Percentiles rank a stretch among this genome's conserved stretches.
These are phyloP conservation scores for Conoideocrella luteorostrata DNA, from an alignment of 2,329 filamentous ascomycete genomes.

Conservation along the genomic window DNA sequence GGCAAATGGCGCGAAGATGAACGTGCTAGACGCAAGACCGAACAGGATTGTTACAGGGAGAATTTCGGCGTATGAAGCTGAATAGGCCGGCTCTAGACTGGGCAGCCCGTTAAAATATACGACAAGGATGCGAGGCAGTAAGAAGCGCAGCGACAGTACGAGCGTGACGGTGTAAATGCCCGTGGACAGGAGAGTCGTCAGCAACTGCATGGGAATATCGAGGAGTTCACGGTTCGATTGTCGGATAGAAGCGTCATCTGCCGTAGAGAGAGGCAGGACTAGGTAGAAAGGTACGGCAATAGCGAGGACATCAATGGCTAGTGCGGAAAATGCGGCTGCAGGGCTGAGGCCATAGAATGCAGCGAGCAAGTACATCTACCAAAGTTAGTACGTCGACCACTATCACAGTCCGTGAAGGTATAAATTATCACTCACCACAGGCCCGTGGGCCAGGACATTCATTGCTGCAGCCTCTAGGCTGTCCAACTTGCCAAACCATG, in stretches of 20 bases:
- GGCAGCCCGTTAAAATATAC: constrained; percentile 67
- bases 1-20: constrained; percentile 68
- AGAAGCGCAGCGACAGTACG: constrained; percentile 61
- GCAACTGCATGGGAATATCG: constrained; percentile 55
- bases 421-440: constrained; percentile 41
- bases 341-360: constrained; percentile 70
- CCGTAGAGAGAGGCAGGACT: constrained; percentile 59
- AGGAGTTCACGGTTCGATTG: constrained; percentile 59
- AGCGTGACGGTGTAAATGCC: constrained; percentile 70
- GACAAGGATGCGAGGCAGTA: constrained; percentile 66
- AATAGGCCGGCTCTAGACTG: constrained; percentile 61
- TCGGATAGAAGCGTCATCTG: constrained; percentile 50
- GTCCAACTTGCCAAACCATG: constrained; percentile 70
- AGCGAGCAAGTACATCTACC: constrained; percentile 63
- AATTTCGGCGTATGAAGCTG: constrained; percentile 53
- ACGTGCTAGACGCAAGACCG: constrained; percentile 65
- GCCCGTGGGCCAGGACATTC: constrained; percentile 66
- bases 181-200: constrained; percentile 62
- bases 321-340: constrained; percentile 52
- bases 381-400: neutral
- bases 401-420: neutral
- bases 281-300: constrained; percentile 69
- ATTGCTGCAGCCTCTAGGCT: constrained; percentile 62
- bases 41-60: constrained; percentile 52
- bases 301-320: constrained; percentile 62